Evolutionary conservation across 495 filamentous ascomycete species (phyloP), one percentile per base, ranked within the genome.

Genomic region (Aspergillus affinis): DNA sequence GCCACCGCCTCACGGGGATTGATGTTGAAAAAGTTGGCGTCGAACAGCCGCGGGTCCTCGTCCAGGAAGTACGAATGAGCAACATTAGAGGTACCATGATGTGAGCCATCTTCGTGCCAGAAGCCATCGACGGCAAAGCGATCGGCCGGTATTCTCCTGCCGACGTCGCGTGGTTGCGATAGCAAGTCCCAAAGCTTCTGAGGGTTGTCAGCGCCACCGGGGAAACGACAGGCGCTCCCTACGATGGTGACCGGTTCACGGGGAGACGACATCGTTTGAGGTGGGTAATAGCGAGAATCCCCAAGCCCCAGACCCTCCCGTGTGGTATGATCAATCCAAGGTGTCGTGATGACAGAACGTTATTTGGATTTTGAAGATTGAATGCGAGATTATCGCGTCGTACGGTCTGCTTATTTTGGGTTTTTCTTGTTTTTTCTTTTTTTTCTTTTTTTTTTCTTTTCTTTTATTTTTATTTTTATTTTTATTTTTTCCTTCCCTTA

Each of bases 1-100:
- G 61, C 48, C 8, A 60, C 63, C 58, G 83, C 75, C 70, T 87
- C 77, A 50, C 73, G 65, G 12, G 78, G 72, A 10, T 75, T 78
- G 49, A 86, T 81, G 48, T 75, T 77, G 71, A 88, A 86, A 66
- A 86, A 88, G 1, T 36, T 26, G 13, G 72, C 63, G 19, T 82
- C 78, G 49, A 82, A 82, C 3, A 50, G 32, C 0, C 63, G 50
- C 1, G 27, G 17, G 17, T 52, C 50, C 26, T 52, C 21, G 21
- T 26, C 26, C 50, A 52, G 26, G 17, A 29, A n/a, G 27, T 52
- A 52, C 20, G 50, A 26, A 13, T 52, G 50, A 8, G 17, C 21
- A 6, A 52, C 23, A 52, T 29, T 52, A 5, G 21, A 27, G 26
- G 20, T 26, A 8, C 50, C 50, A 52, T 26, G 50, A 23, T 27